A percentile compares a stretch with the other conserved stretches of the same genome.
phyloP scores from a whole-genome alignment of 768 basidiomycete genomes.

The Boletus rubescentipes region DNA sequence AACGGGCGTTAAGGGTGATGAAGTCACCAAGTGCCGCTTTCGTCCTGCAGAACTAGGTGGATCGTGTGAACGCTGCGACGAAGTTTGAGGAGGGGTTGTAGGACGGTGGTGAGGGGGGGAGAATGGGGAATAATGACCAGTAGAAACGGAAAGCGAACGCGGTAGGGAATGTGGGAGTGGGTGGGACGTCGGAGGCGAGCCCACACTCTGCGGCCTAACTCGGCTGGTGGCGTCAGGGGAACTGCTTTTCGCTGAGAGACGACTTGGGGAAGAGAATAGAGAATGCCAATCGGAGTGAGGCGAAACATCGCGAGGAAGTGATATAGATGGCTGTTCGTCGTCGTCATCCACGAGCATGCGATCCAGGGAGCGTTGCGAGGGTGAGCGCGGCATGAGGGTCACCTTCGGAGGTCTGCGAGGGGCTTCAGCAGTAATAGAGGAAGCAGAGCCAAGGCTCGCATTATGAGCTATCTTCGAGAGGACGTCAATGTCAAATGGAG shows the following conservation, averaged over 20 bases:
- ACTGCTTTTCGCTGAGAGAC: background rate
- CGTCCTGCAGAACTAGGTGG: slow-evolving; percentile 1
- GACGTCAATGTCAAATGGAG: slow-evolving; percentile 9
- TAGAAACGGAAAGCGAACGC: slow-evolving; percentile 15
- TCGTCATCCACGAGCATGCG: background rate
- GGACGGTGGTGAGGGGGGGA: slow-evolving; percentile 13
- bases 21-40: background rate
- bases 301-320: background rate
- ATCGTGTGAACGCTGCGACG: slow-evolving; percentile 10
- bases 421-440: background rate
- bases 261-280: slow-evolving; percentile 23
- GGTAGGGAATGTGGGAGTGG: slow-evolving; percentile 1
- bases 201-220: background rate
- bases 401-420: background rate
- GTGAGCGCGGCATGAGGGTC: background rate
- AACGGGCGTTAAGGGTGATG: slow-evolving; percentile 25
- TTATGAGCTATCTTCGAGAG: slow-evolving; percentile 21
- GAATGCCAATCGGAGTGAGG: slow-evolving; percentile 13
- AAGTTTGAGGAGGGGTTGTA: slow-evolving; percentile 20
- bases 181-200: background rate
- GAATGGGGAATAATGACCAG: slow-evolving; percentile 12
- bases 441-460: background rate
- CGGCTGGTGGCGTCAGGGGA: background rate
- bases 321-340: background rate
- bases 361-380: background rate